Conservation (phyloP, 495 filamentous ascomycete species). For the Apiosordaria backusii region DNA sequence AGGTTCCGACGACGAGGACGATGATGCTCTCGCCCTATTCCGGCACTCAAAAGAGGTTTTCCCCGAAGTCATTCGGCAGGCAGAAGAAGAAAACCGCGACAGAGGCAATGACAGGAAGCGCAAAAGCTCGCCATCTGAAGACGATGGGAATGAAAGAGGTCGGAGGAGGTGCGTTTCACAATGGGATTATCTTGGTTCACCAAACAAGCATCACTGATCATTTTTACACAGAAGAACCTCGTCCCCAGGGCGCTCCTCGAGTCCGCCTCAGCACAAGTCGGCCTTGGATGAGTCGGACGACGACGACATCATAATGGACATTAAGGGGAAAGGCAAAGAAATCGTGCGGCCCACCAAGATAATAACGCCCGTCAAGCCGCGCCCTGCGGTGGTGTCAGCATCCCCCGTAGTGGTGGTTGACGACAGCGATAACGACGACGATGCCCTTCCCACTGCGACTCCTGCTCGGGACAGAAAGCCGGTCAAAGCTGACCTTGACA, state of each 20-base stretch:
- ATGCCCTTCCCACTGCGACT: background rate
- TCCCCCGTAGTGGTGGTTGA: conserved; percentile 7
- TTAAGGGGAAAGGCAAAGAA: conserved; percentile 35
- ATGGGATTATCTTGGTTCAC: background rate
- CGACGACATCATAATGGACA: conserved; percentile 26
- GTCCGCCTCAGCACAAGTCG: background rate
- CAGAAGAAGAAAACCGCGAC: conserved; percentile 40
- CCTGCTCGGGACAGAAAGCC: background rate
- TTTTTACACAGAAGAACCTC: background rate
- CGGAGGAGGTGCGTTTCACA: background rate
- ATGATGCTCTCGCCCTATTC: conserved; percentile 56
- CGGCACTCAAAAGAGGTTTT: conserved; percentile 63
- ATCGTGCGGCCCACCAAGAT: conserved; percentile 13
- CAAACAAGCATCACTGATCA: background rate
- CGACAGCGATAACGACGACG: conserved; percentile 4
- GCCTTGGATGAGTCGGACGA: conserved; percentile 16
- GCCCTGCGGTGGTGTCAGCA: background rate
- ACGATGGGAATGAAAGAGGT: conserved; percentile 23
- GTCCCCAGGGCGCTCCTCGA: background rate
- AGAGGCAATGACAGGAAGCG: conserved; percentile 15
- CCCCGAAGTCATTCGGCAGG: conserved; percentile 55
- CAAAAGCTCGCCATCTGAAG: conserved; percentile 4
- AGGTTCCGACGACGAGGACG: conserved; percentile 24
- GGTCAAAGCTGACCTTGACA: background rate
- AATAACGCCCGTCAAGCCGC: conserved; percentile 4